A percentile compares a stretch with the other conserved stretches of the same genome.
These are phyloP conservation scores for Salvia miltiorrhiza DNA, from an alignment of 257 asterid species.

Conservation along the genomic window DNA sequence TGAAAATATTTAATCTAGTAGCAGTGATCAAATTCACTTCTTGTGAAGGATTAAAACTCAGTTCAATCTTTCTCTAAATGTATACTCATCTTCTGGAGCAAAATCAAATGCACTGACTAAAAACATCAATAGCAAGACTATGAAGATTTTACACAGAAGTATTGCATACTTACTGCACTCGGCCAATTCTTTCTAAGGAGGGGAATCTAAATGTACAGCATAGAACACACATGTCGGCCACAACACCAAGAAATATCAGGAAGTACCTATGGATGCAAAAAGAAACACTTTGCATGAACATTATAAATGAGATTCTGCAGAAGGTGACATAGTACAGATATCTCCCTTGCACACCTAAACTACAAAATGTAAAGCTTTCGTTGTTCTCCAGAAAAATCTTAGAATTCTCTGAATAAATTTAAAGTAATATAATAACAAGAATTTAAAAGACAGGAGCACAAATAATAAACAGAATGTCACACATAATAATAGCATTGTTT, in stretches of 20 bases:
- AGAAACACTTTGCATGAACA: not conserved
- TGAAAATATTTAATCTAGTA: conserved; percentile 3
- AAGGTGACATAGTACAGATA: not conserved
- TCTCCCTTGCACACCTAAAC: too few relatives aligned
- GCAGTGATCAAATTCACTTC: conserved; percentile 13
- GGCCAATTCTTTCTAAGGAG: not conserved
- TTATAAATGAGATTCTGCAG: not conserved
- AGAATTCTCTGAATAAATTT: not conserved
- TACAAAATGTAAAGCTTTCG: not conserved
- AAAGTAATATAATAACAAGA: not conserved
- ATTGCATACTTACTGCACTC: not conserved
- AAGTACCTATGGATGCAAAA: not conserved
- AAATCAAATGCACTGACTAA: not conserved
- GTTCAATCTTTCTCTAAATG: not conserved
- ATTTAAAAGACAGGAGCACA: not conserved
- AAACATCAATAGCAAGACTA: not conserved
- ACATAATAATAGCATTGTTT: not conserved
- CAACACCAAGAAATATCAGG: not conserved
- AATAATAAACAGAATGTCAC: not conserved
- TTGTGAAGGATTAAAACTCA: conserved; percentile 5
- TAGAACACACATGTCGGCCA: not conserved
- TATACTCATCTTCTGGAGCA: not conserved
- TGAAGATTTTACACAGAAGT: not conserved
- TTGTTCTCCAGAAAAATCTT: not conserved
- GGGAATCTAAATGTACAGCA: not conserved